Percentiles rank a stretch among this genome's conserved stretches.
phyloP scores from a whole-genome alignment of 495 filamentous ascomycete genomes.

The Penicillium parvum region DNA sequence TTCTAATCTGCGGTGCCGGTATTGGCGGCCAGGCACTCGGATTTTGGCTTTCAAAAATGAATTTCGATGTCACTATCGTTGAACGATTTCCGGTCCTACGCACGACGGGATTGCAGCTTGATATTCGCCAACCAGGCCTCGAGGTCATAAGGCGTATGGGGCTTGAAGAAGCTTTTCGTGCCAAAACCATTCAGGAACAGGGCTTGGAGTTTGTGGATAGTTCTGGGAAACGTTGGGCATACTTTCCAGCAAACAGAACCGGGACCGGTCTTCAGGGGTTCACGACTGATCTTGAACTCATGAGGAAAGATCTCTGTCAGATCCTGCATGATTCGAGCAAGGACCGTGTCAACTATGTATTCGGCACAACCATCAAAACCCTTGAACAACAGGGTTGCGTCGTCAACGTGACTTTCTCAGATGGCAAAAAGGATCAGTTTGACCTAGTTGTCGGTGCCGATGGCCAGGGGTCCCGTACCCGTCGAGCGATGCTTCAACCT shows the following conservation, averaged over 20 bases:
- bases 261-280: slow-evolving; percentile 26
- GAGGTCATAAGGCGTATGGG: slow-evolving; percentile 5
- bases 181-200: background rate
- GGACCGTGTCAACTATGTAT: slow-evolving; percentile 18
- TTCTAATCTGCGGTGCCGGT: slow-evolving; percentile 3
- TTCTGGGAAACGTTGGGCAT: background rate
- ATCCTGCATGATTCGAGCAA: slow-evolving; percentile 28
- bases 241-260: background rate
- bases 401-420: slow-evolving; percentile 34
- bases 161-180: background rate
- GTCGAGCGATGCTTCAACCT: slow-evolving; percentile 15
- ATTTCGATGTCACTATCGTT: slow-evolving; percentile 5
- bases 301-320: slow-evolving; percentile 39
- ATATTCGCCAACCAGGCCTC: background rate
- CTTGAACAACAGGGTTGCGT: slow-evolving; percentile 11
- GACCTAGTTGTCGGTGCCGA: slow-evolving; percentile 51
- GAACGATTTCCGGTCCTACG: slow-evolving; percentile 2
- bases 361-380: slow-evolving; percentile 21
- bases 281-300: slow-evolving; percentile 45
- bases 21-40: slow-evolving; percentile 3
- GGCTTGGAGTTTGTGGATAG: slow-evolving; percentile 4
- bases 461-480: slow-evolving; percentile 41
- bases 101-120: slow-evolving; percentile 1
- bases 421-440: slow-evolving; percentile 30
- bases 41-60: slow-evolving; percentile 2